Base-by-base conservation (phyloP, 192 early-diverging fungal species). In the Rhizophagus clarus region DNA sequence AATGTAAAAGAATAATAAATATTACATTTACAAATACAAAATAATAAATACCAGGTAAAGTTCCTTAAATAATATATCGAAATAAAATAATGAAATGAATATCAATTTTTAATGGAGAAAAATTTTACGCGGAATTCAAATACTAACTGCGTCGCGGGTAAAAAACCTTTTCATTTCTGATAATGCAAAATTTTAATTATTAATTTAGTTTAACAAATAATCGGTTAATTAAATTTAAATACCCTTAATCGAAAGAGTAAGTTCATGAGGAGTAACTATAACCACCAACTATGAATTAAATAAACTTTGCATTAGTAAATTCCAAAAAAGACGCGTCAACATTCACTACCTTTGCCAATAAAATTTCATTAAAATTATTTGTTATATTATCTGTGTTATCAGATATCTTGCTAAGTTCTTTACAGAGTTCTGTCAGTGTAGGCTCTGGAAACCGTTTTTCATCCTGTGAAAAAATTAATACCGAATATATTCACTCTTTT, bases 381-480 rank as follows among this genome's bases (percentile, higher is more conserved):
- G 51, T 7, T 22, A 7, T 34, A 32, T 32, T 29, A 11, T 68
- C 67, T 69, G 17, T 34, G 29, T 32, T 29, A 29, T 68, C 67
- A n/a, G 29, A 29, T 69, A 34, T 20, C 15, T 37, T 29, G 34
- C 0, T 17, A 69, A 37, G 26, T 17, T 69, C 67, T 15, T 20
- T 29, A 31, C 67, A 31, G 11, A 69, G 20, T n/a, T 69, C 67
- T 34, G 4, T 37, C 20, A 73, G 11, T 47, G 71, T 47, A 34
- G 71, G 71, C n/a, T 73, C 42, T 47, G 32, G 71, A 73, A 45
- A 47, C 6, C 71, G 24, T 20, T 34, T 26, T 24, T 73, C 71
- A 73, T 73, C 40, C 32, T 45, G 24, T n/a, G 7, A 37, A 42
- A 45, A 45, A 45, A 14, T 45, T 45, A 45, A 45, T 11, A 45